Conservation (phyloP, 2,329 filamentous ascomycete genomes). For the Trichoderma pleuroti region DNA sequence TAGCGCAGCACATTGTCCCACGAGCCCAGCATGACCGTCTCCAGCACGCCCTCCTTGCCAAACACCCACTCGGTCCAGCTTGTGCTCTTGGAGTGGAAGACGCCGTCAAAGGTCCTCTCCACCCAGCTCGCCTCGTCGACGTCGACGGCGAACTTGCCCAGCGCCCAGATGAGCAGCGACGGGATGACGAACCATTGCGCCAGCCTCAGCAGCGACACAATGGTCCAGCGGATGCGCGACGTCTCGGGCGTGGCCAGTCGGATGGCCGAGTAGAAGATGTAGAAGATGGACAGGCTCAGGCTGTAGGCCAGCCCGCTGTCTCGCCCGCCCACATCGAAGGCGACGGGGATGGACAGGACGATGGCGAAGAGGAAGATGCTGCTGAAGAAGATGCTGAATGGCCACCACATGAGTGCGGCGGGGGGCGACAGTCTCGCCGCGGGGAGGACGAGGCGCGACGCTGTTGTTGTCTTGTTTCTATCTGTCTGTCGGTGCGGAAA, state of each 20-base stretch:
- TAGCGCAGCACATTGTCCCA: constrained; percentile 90
- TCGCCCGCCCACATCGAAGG: constrained; percentile 95
- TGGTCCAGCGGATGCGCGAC: constrained; percentile 69
- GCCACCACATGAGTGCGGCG: constrained; percentile 67
- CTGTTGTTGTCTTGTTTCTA: background rate
- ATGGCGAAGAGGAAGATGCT: constrained; percentile 85
- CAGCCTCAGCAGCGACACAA: constrained; percentile 66
- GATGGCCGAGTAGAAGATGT: constrained; percentile 79
- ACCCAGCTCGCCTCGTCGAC: constrained; percentile 87
- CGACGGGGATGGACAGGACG: constrained; percentile 91
- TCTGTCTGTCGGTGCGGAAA: background rate
- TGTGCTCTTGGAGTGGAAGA: constrained; percentile 58
- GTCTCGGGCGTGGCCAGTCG: constrained; percentile 76
- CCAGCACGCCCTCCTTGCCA: constrained; percentile 77
- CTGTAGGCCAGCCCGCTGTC: constrained; percentile 94
- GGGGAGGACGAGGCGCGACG: constrained; percentile 2
- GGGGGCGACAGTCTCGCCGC: constrained; percentile 28
- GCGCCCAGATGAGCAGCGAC: constrained; percentile 83
- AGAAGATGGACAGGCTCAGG: constrained; percentile 82
- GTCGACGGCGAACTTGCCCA: constrained; percentile 94
- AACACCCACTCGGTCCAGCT: constrained; percentile 81
- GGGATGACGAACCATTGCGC: constrained; percentile 87
- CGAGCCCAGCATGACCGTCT: constrained; percentile 73
- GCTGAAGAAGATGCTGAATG: constrained; percentile 76
- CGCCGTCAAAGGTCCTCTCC: constrained; percentile 68